A percentile compares a stretch with the other conserved stretches of the same genome.
Evolutionary conservation across 2,329 filamentous ascomycete genomes (phyloP).

Genomic region (Nothopassalora personata): DNA sequence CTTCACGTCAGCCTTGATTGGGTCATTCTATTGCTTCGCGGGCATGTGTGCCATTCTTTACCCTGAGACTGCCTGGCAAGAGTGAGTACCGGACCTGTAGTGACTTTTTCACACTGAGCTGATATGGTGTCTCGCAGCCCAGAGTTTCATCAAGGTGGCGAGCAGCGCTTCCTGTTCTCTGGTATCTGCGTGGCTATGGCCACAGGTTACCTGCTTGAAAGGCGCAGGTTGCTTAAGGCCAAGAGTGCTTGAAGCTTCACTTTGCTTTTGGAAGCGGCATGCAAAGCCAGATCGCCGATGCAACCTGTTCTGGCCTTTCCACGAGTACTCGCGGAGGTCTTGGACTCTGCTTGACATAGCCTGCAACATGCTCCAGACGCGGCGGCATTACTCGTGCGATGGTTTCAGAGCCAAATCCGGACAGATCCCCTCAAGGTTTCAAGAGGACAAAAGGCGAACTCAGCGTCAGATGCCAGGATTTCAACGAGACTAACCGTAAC

Average conservation of each 20-base stretch:
- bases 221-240: constrained; percentile 16
- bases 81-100: constrained; percentile 22
- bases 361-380: not conserved
- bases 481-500: no score
- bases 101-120: not conserved
- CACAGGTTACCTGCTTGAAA: constrained; percentile 31
- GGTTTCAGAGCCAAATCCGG: not conserved
- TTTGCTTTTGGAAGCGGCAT: no score
- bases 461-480: no score
- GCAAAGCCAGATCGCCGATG: not conserved
- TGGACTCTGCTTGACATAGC: not conserved
- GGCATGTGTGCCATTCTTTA: constrained; percentile 44
- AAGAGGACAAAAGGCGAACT: not conserved
- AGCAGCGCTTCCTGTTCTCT: constrained; percentile 34
- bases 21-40: constrained; percentile 42
- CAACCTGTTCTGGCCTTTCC: not conserved
- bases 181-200: constrained; percentile 24
- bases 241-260: constrained; percentile 5
- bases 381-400: not conserved
- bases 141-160: constrained; percentile 38
- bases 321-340: not conserved
- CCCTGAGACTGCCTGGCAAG: constrained; percentile 40
- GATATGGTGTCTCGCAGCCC: constrained; percentile 26
- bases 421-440: not conserved
- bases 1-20: constrained; percentile 36